These are phyloP conservation scores for Periconia sp. DNA, from an alignment of 2,329 filamentous ascomycete genomes.

Conservation along the genomic window DNA sequence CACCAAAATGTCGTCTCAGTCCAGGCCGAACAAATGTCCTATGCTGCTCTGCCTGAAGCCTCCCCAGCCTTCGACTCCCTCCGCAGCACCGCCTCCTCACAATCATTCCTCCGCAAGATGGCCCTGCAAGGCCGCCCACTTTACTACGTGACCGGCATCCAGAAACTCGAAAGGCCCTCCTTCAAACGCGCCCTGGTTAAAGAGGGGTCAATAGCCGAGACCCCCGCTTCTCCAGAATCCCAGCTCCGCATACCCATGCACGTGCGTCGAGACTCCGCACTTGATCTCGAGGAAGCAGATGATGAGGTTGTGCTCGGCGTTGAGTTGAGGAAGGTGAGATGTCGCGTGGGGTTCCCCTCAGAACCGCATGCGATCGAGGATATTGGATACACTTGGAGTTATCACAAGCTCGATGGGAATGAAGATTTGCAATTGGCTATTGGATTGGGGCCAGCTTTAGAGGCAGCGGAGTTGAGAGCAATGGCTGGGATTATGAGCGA, in stretches of 20 bases:
- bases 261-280: slow-evolving; percentile 31
- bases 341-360: slow-evolving; percentile 24
- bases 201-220: slow-evolving; percentile 19
- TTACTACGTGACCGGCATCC: slow-evolving; percentile 51
- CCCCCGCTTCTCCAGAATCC: slow-evolving; percentile 2
- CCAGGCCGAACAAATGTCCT: slow-evolving; percentile 24
- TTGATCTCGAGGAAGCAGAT: slow-evolving; percentile 7
- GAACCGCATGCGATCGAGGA: slow-evolving; percentile 37
- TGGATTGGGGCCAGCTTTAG: slow-evolving; percentile 30
- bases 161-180: slow-evolving; percentile 51
- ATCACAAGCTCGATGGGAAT: slow-evolving; percentile 25
- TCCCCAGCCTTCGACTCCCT: slow-evolving; percentile 29
- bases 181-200: slow-evolving; percentile 17
- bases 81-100: slow-evolving; percentile 23
- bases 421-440: slow-evolving; percentile 34
- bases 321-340: slow-evolving; percentile 33
- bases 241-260: slow-evolving; percentile 21
- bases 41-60: slow-evolving; percentile 20
- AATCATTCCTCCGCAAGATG: slow-evolving; percentile 28
- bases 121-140: slow-evolving; percentile 53
- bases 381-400: slow-evolving; percentile 34
- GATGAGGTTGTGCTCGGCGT: slow-evolving; percentile 26
- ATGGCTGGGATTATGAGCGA: slow-evolving; percentile 27
- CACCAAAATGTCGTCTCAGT: slow-evolving; percentile 20
- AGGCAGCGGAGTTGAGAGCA: slow-evolving; percentile 21